phyloP scores from a whole-genome alignment of 2,329 filamentous ascomycete genomes.

The Dichotomopilus funicola region DNA sequence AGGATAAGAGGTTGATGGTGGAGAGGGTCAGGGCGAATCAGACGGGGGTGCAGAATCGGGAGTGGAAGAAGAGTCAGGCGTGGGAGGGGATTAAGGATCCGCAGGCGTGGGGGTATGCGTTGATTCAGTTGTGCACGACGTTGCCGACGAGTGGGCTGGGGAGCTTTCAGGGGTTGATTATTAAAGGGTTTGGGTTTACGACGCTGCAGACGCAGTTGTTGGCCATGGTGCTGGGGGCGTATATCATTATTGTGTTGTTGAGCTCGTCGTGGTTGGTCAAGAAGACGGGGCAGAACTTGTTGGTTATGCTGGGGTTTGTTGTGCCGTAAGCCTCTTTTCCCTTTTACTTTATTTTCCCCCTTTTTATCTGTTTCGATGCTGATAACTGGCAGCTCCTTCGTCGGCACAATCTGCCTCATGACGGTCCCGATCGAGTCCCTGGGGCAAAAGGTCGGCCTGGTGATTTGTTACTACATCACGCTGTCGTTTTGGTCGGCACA shows the following conservation, averaged over 20 bases:
- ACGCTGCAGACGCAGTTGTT: conserved; percentile 64
- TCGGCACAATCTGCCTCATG: conserved; percentile 68
- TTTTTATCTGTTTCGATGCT: neutral
- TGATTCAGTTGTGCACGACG: conserved; percentile 64
- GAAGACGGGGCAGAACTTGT: conserved; percentile 60
- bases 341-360: neutral
- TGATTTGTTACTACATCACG: conserved; percentile 70
- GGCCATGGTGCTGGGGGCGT: conserved; percentile 67
- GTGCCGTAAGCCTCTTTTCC: conserved; percentile 52
- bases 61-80: conserved; percentile 41
- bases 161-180: conserved; percentile 68
- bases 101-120: conserved; percentile 58
- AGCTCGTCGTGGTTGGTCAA: conserved; percentile 61
- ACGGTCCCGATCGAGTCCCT: conserved; percentile 53
- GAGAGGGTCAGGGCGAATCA: conserved; percentile 55
- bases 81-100: conserved; percentile 54
- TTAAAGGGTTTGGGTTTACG: conserved; percentile 60
- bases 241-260: conserved; percentile 65
- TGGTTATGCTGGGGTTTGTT: conserved; percentile 59
- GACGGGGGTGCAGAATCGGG: conserved; percentile 53
- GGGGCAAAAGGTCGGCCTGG: conserved; percentile 56
- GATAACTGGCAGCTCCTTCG: conserved; percentile 47
- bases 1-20: conserved; percentile 58
- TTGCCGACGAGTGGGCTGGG: conserved; percentile 67
- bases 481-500: conserved; percentile 73